Evolutionary conservation across 805 yeast genomes (phyloP).

Genomic region (Priceomyces melissophilus): DNA sequence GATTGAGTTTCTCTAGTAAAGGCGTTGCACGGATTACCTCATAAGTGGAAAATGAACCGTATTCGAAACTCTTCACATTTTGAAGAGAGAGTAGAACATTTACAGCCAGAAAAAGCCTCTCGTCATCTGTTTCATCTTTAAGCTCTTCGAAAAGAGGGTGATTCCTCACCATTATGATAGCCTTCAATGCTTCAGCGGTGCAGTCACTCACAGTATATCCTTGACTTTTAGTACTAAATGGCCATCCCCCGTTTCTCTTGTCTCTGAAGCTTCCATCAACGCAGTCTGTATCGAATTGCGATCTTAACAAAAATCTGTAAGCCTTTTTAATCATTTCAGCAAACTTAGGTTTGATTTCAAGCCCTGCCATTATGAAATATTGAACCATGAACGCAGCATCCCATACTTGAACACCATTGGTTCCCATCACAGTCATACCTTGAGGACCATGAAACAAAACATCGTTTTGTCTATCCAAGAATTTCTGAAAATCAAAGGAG

Average conservation of each 20-base stretch:
- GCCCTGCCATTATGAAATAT: constrained; percentile 72
- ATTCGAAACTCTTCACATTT: constrained; percentile 72
- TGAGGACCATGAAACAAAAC: constrained; percentile 79
- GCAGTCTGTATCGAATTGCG: constrained; percentile 84
- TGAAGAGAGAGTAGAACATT: constrained; percentile 77
- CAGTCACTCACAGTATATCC: constrained; percentile 97
- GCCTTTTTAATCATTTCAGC: constrained; percentile 61
- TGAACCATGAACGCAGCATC: constrained; percentile 91
- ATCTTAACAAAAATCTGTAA: constrained; percentile 67
- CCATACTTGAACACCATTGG: constrained; percentile 98
- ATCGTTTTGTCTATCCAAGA: constrained; percentile 65
- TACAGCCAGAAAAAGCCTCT: constrained; percentile 60
- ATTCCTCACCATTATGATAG: constrained; percentile 85
- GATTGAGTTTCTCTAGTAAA: constrained; percentile 72
- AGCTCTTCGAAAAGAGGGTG: constrained; percentile 49
- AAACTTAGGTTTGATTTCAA: constrained; percentile 67
- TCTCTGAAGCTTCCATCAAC: constrained; percentile 79
- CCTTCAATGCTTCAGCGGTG: constrained; percentile 93
- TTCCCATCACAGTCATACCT: constrained; percentile 93
- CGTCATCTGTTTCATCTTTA: constrained; percentile 50
- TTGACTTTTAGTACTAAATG: constrained; percentile 91
- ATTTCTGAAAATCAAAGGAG: constrained; percentile 55
- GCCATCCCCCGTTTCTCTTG: constrained; percentile 87
- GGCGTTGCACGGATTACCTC: constrained; percentile 83
- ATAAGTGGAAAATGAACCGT: constrained; percentile 90